Evolutionary conservation across 1,139 yeast species (phyloP), one percentile per base, ranked within the genome.

Genomic region (Suhomyces maxii): DNA sequence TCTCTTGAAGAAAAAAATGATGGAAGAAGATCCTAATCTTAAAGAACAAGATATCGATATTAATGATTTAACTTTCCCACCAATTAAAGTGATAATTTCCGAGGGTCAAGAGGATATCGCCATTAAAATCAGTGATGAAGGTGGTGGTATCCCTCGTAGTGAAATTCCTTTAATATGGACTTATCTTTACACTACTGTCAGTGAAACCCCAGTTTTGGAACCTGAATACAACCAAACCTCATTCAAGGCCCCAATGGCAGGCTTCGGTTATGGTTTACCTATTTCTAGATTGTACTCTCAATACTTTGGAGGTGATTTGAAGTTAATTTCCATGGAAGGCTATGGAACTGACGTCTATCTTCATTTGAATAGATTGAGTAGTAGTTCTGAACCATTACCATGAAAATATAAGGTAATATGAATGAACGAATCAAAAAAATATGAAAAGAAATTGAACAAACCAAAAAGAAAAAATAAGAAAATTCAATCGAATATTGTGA

Each of bases 91-190:
- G 26, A 87, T 90, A 49, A 90, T 89, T 26, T 88, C 91, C n/a
- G 89, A 89, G 63, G 97, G 97, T 10, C 80, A 83, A 37, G 96
- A 89, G 61, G 97, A 90, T 62, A 89, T 90, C 53, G 90, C 97
- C n/a, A 86, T 89, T 56, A 90, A 90, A 64, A 84, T 89, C 49
- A 84, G 93, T 37, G 97, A 89, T 63, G 96, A 89, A 69, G 97
- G 97, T 40, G 97, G 97, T 36, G 97, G 97, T 28, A 89, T 90
- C 50, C 88, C 96, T 3, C 76, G 96, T 51, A 79, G 89, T 51
- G 93, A 88, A 47, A 80, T 88, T 25, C 95, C 96, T 1, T 74
- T 87, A 52, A 88, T 89, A 40, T 89, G 96, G 97, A 89, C 96
- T 0, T 89, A 89, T 62, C 77, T 90, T 65, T 89, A 89, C 67